Conservation (phyloP, 495 filamentous ascomycete species). For the Penicillium pulvis region DNA sequence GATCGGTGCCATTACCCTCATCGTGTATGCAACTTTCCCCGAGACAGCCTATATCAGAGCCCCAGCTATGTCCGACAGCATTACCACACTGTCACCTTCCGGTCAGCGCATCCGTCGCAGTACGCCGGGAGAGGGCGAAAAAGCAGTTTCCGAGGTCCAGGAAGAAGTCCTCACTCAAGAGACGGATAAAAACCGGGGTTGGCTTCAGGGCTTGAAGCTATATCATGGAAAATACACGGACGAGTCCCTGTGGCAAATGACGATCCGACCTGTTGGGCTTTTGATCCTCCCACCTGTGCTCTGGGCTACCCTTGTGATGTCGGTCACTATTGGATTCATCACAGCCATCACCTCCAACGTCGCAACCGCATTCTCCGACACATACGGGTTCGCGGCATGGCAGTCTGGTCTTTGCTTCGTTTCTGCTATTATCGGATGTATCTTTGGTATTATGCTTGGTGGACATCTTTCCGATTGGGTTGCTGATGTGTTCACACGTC, state of each 20-base stretch:
- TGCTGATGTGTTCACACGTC: conserved; percentile 51
- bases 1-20: conserved; percentile 43
- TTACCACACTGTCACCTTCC: conserved; percentile 13
- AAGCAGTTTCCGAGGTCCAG: not conserved
- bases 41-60: conserved; percentile 47
- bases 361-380: conserved; percentile 42
- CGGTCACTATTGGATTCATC: conserved; percentile 56
- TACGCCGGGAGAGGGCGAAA: conserved; percentile 7
- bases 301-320: conserved; percentile 50
- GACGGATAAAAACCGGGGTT: conserved; percentile 21
- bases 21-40: conserved; percentile 55
- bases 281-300: conserved; percentile 52
- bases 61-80: conserved; percentile 20
- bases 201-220: conserved; percentile 38
- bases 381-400: conserved; percentile 50
- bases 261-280: conserved; percentile 48
- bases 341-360: conserved; percentile 56
- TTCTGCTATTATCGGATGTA: conserved; percentile 48
- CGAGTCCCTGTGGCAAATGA: conserved; percentile 48
- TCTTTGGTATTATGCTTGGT: conserved; percentile 51
- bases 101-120: conserved; percentile 11
- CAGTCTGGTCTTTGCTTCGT: conserved; percentile 54
- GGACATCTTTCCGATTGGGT: conserved; percentile 52
- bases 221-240: conserved; percentile 42
- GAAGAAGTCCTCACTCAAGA: not conserved